These are phyloP conservation scores for Curvularia lunata DNA, from an alignment of 2,329 filamentous ascomycete genomes.

Conservation along the genomic window DNA sequence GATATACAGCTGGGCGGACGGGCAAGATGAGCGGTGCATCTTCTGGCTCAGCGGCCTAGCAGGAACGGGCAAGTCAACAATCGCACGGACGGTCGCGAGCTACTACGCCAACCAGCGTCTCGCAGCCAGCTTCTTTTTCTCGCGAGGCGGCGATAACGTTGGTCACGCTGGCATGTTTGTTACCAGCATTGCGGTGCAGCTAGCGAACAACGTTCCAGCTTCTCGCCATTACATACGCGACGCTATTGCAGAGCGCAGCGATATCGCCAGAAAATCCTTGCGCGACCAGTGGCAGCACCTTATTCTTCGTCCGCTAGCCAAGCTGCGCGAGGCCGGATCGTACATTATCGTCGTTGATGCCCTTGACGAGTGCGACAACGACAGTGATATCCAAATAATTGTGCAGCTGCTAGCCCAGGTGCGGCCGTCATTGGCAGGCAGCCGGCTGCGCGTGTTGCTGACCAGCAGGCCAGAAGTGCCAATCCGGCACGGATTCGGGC, in stretches of 20 bases:
- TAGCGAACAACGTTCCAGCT: constrained; percentile 4
- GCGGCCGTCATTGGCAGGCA: not conserved
- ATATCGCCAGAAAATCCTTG: constrained; percentile 18
- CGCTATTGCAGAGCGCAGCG: constrained; percentile 13
- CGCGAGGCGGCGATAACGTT: constrained; percentile 22
- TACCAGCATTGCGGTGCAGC: constrained; percentile 12
- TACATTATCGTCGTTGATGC: constrained; percentile 33
- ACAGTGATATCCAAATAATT: constrained; percentile 19
- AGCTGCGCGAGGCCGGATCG: not conserved
- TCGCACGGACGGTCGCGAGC: not conserved
- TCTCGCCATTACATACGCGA: constrained; percentile 10
- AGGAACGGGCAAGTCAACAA: constrained; percentile 39
- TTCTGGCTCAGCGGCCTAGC: constrained; percentile 43
- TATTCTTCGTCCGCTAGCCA: constrained; percentile 19
- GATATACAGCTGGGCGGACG: constrained; percentile 32
- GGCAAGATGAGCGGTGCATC: constrained; percentile 22
- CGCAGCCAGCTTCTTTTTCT: constrained; percentile 8
- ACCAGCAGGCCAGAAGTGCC: constrained; percentile 28
- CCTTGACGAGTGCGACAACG: constrained; percentile 42
- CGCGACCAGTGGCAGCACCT: constrained; percentile 29
- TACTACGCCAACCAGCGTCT: not conserved
- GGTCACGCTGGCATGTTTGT: constrained; percentile 19
- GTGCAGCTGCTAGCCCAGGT: constrained; percentile 19
- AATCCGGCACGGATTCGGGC: constrained; percentile 19
- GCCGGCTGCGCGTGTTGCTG: constrained; percentile 23